A percentile compares a stretch with the other conserved stretches of the same genome.
Evolutionary conservation across 192 early-diverging fungal species (phyloP).

Genomic region (Lobosporangium transversale): DNA sequence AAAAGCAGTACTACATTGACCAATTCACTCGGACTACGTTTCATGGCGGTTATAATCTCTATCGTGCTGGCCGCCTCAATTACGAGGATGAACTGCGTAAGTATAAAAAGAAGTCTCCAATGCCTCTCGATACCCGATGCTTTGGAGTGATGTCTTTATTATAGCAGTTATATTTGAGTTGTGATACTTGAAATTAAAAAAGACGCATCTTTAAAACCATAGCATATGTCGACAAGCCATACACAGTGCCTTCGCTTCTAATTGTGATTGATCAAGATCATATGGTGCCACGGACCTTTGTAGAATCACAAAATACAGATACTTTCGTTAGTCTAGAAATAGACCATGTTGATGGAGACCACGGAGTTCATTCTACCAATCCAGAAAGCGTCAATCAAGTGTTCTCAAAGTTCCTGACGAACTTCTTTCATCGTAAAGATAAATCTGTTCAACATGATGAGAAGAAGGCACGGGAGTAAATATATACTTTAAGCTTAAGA

Average conservation of each 20-base stretch:
- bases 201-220: background rate
- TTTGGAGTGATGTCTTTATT: too few species aligned
- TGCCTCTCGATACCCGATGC: too few species aligned
- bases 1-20: constrained; percentile 65
- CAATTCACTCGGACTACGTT: constrained; percentile 51
- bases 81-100: constrained; percentile 21
- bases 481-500: too few species aligned
- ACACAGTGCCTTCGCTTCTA: constrained; percentile 10
- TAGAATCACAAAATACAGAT: background rate
- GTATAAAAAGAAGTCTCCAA: too few species aligned
- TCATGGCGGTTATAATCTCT: constrained; percentile 69
- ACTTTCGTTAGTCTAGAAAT: constrained; percentile 1
- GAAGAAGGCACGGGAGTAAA: too few species aligned
- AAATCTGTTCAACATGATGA: too few species aligned
- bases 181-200: background rate
- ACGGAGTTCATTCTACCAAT: constrained; percentile 1
- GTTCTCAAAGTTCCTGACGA: constrained; percentile 4
- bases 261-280: constrained; percentile 13
- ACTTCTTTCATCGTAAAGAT: constrained; percentile 10
- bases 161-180: too few species aligned
- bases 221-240: constrained; percentile 15
- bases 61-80: constrained; percentile 34
- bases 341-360: constrained; percentile 3
- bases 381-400: constrained; percentile 14
- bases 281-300: background rate